Base-by-base conservation (phyloP, 2,329 filamentous ascomycete genomes). In the Endothia cerciana region DNA sequence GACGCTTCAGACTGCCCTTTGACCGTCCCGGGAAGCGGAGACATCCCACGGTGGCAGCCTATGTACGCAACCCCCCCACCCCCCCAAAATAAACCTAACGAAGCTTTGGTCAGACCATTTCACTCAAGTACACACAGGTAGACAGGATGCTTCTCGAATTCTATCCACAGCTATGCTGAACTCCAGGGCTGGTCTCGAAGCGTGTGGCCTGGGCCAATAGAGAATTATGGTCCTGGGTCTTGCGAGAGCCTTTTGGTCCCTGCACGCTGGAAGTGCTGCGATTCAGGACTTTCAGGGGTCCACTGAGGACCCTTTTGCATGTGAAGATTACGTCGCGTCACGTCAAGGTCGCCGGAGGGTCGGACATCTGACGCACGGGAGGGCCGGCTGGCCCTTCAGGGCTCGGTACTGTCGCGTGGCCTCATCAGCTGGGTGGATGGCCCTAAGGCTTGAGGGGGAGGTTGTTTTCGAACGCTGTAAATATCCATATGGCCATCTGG, bases 241-340 rank as follows among this genome's bases (percentile, higher is more conserved):
- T 25, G 45, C n/a, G 11, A 28, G 22, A 45, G n/a, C 19, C 25
- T 25, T 15, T 25, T n/a, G n/a, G 10, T 49, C 13, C 25, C 22
- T 51, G 22, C 45, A 15, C 22, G 45, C 11, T 6, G 47, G 22
- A 47, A 2, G 22, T 51, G 47, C 4, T 28, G 47, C 25, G 25
- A 7, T 28, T 13, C 30, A 41, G 33, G 13, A 22, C 40, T 45
- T n/a, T 45, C 28, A 60, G 28, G 58, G 58, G 41, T 60, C 58
- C 25, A 47, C 38, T 19, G 41, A 33, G 11, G 7, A 13, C 11
- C 11, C 1, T 19, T 60, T 43, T 60, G 40, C 58, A 60, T 60
- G 58, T 60, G 58, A 60, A 60, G 58, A 60, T 60, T 60, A 60
- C 58, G 58, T 60, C 58, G 58, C 30, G 19, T 47, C 41, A 28